Evolutionary conservation across 2,329 filamentous ascomycete species (phyloP).

Genomic region (Rhinocladiella similis): DNA sequence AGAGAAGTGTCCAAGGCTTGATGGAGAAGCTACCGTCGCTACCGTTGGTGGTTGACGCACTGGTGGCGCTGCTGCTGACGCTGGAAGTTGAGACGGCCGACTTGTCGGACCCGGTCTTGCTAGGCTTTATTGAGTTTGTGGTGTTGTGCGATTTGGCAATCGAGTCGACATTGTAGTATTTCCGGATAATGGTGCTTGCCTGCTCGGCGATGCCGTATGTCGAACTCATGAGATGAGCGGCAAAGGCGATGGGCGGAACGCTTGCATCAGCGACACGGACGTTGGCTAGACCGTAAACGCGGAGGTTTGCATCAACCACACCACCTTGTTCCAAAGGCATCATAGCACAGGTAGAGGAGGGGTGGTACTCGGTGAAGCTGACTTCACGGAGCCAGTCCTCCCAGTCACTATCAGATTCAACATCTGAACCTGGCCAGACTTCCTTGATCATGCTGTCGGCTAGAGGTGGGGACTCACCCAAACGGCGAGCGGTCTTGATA

Average conservation of each 20-base stretch:
- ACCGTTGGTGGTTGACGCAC: not conserved
- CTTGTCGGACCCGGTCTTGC: not conserved
- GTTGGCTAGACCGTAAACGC: conserved; percentile 43
- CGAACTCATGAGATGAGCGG: conserved; percentile 37
- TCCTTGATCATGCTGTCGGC: conserved; percentile 36
- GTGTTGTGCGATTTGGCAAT: not conserved
- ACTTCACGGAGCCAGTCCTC: conserved; percentile 32
- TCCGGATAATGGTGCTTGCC: conserved; percentile 33
- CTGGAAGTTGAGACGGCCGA: not conserved
- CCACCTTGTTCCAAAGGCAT: conserved; percentile 43
- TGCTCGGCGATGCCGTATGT: conserved; percentile 38
- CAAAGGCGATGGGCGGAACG: conserved; percentile 36
- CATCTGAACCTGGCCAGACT: conserved; percentile 28
- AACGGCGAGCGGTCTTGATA: conserved; percentile 35
- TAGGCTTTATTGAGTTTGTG: not conserved
- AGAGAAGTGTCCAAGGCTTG: conserved; percentile 1
- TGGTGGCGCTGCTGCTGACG: not conserved
- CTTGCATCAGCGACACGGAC: conserved; percentile 39
- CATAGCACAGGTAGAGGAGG: conserved; percentile 46
- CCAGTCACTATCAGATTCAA: conserved; percentile 27
- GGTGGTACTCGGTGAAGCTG: conserved; percentile 26
- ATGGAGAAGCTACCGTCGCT: not conserved
- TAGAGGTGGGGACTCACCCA: conserved; percentile 34
- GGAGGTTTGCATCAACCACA: conserved; percentile 45
- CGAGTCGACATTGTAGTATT: conserved; percentile 25